phyloP scores from a whole-genome alignment of 1,284 basidiomycete species.

The Ganoderma lingzhi region DNA sequence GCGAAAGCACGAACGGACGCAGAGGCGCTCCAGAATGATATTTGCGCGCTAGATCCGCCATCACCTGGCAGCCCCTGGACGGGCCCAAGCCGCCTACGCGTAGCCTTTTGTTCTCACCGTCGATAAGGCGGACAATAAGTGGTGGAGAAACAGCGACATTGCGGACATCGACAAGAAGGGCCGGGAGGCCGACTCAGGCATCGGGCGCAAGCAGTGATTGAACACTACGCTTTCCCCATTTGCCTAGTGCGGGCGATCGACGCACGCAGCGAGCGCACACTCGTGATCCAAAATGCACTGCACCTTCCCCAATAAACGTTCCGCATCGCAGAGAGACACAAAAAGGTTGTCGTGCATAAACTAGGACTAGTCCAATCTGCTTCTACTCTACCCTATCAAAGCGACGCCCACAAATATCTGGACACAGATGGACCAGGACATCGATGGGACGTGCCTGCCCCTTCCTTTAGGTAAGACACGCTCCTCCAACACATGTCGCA shows the following conservation, averaged over 20 bases:
- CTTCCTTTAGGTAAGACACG: not conserved
- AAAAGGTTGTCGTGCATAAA: conserved; percentile 1
- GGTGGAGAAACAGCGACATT: conserved; percentile 1
- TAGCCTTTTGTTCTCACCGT: conserved; percentile 12
- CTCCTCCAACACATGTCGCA: not conserved
- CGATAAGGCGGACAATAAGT: conserved; percentile 13
- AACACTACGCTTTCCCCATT: conserved; percentile 17
- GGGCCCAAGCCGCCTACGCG: conserved; percentile 8
- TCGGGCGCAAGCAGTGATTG: not conserved
- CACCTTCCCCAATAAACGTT: conserved; percentile 1
- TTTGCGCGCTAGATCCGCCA: conserved; percentile 18
- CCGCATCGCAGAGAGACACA: not conserved
- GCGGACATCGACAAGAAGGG: conserved; percentile 3
- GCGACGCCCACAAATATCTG: not conserved
- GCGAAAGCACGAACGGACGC: conserved; percentile 9
- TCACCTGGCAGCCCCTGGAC: not conserved
- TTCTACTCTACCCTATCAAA: not conserved
- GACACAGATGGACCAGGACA: not conserved
- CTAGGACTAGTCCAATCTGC: not conserved
- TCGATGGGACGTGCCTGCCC: too few relatives aligned
- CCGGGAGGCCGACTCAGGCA: not conserved
- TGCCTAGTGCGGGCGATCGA: conserved; percentile 10
- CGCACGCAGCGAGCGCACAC: not conserved
- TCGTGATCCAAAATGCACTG: conserved; percentile 12
- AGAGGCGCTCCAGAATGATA: not conserved